Evolutionary conservation across 2,329 filamentous ascomycete species (phyloP), one percentile per base, ranked within the genome.

Genomic region (Dryadomyces sulphureus): DNA sequence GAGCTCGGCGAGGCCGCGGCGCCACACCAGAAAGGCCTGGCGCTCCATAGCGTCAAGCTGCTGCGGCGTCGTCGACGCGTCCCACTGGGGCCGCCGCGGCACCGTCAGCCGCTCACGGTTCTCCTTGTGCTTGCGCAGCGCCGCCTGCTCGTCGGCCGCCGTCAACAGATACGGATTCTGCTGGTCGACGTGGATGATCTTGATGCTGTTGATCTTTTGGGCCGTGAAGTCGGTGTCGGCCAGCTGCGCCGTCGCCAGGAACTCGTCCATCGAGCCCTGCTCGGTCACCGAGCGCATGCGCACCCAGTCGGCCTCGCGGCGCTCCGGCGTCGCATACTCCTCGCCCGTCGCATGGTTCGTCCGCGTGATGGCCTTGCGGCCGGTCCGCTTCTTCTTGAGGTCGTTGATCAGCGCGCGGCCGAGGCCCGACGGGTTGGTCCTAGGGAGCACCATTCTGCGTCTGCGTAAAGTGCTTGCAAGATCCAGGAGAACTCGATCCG

Each of bases 211-310:
- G 77, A 94, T 84, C 74, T 96, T 96, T 70, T 96, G 89, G 24
- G 92, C 93, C 1, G 90, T 96, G 64, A 98, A 98, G 62, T 98
- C 92, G 54, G 92, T 98, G 53, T 88, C 90, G n/a, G 92, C 92
- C 55, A 98, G 70, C 66, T 96, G 89, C 52, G 92, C 93, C 2
- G 92, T 98, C 48, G 84, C 85, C 53, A 98, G 70, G 63, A 98
- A 98, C 64, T 98, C 92, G 63, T 98, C 92, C 51, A 98, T 78
- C 39, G 89, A 89, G 54, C 83, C 89, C 65, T 98, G 92, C 69
- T 98, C 87, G 5, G 92, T 98, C 55, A 98, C 85, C 62, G 87
- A 94, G 68, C 90, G 87, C 92, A 98, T 96, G 72, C 96, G 98
- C 60, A 96, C 87, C 88, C 89, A 98, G 55, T 86, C 75, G 32